Conservation (phyloP, 2,329 filamentous ascomycete species). For the Beauveria asiatica region DNA sequence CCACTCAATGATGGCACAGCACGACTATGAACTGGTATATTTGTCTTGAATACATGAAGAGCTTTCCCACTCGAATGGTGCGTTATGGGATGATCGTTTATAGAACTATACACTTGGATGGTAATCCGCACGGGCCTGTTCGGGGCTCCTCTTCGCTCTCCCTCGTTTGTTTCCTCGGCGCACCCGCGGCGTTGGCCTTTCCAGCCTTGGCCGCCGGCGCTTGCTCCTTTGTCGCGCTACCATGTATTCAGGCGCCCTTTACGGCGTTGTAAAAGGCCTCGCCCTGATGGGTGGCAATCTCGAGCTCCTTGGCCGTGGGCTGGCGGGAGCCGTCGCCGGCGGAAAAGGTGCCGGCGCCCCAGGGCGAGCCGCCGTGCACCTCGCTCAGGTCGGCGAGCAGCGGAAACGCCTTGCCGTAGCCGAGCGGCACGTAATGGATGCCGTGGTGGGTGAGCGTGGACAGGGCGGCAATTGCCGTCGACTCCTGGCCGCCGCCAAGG, state of each 20-base stretch:
- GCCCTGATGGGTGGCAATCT: constrained; percentile 75
- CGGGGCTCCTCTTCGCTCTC: constrained; percentile 39
- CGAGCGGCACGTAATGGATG: constrained; percentile 91
- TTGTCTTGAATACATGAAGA: neutral
- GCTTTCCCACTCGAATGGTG: constrained; percentile 12
- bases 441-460: constrained; percentile 88
- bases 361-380: constrained; percentile 78
- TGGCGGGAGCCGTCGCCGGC: constrained; percentile 73
- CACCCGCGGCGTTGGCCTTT: constrained; percentile 14
- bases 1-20: too few relatives aligned
- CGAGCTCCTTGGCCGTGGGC: constrained; percentile 65
- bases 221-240: constrained; percentile 28
- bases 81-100: constrained; percentile 26
- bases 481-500: constrained; percentile 85
- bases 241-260: constrained; percentile 65
- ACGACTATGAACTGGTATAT: neutral
- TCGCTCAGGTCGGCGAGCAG: constrained; percentile 64
- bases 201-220: constrained; percentile 12
- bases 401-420: constrained; percentile 73
- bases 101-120: constrained; percentile 62
- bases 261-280: constrained; percentile 74
- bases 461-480: constrained; percentile 70
- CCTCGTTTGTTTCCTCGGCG: constrained; percentile 17
- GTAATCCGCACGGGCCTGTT: constrained; percentile 69
- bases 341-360: constrained; percentile 91